Evolutionary conservation across 306 rosid genomes (phyloP).

Genomic region (Acacia confusa): DNA sequence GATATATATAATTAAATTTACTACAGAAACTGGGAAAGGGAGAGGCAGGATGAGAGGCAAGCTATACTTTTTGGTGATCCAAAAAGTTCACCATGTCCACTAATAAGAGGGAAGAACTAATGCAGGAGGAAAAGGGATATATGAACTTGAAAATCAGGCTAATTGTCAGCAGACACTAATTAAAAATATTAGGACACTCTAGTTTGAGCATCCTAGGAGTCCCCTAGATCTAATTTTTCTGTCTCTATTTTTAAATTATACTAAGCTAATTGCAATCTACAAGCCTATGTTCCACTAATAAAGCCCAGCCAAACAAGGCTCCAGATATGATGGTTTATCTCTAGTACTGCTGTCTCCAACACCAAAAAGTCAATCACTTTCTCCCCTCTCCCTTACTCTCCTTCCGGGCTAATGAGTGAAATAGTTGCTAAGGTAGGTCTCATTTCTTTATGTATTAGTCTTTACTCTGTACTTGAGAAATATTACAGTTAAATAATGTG

Average conservation of each 20-base stretch:
- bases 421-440: conserved; percentile 9
- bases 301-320: neutral
- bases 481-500: conserved; percentile 8
- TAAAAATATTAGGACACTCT: neutral
- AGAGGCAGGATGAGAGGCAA: neutral
- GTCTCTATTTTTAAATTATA: neutral
- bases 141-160: neutral
- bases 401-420: neutral
- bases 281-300: neutral
- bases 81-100: conserved; percentile 8
- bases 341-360: neutral
- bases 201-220: neutral
- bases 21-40: neutral
- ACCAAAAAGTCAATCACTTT: neutral
- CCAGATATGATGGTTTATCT: neutral
- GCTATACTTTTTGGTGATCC: neutral
- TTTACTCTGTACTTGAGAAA: neutral
- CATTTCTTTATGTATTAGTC: neutral
- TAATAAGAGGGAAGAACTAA: neutral
- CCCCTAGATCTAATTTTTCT: neutral
- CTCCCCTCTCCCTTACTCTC: neutral
- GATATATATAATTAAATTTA: conserved; percentile 12
- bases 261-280: neutral
- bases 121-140: neutral
- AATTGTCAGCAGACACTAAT: neutral